A percentile compares a stretch with the other conserved stretches of the same genome.
phyloP scores from a whole-genome alignment of 495 filamentous ascomycete genomes.

The Aspergillus taichungensis region DNA sequence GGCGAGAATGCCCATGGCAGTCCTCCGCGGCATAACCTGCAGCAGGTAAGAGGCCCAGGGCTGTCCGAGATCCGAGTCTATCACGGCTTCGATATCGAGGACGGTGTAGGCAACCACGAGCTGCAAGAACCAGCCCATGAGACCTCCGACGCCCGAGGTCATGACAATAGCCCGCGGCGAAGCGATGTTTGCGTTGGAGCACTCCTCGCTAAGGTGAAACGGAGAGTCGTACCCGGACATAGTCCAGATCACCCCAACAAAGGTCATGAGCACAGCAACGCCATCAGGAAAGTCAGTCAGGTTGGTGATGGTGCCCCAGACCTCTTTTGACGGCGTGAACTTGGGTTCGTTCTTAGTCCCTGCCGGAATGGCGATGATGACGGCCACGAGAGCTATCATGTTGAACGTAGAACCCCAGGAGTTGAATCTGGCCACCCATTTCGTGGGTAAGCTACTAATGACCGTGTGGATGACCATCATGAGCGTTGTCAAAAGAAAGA shows the following conservation, averaged over 20 bases:
- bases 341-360: slow-evolving; percentile 49
- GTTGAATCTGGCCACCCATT: slow-evolving; percentile 68
- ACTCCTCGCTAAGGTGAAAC: slow-evolving; percentile 72
- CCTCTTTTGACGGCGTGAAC: slow-evolving; percentile 52
- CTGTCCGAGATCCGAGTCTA: slow-evolving; percentile 59
- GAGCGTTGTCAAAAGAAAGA: slow-evolving; percentile 59
- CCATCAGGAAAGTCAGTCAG: slow-evolving; percentile 64
- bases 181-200: slow-evolving; percentile 66
- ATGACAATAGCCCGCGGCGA: slow-evolving; percentile 71
- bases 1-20: slow-evolving; percentile 55
- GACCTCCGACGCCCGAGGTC: slow-evolving; percentile 57
- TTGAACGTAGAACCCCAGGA: slow-evolving; percentile 68
- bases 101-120: slow-evolving; percentile 77
- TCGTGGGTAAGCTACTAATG: slow-evolving; percentile 69
- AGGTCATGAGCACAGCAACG: slow-evolving; percentile 67
- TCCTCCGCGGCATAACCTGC: slow-evolving; percentile 58
- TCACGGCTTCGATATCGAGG: slow-evolving; percentile 51
- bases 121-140: slow-evolving; percentile 69
- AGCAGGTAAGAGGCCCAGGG: slow-evolving; percentile 70
- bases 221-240: slow-evolving; percentile 66
- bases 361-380: slow-evolving; percentile 64
- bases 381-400: slow-evolving; percentile 56
- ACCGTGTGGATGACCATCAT: slow-evolving; percentile 62
- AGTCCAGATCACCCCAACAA: slow-evolving; percentile 57
- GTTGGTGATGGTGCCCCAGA: slow-evolving; percentile 64